Percentiles rank a stretch among this genome's conserved stretches.
Conservation (phyloP, 2,329 filamentous ascomycete genomes). For the Nothomitra cinnamomea region DNA sequence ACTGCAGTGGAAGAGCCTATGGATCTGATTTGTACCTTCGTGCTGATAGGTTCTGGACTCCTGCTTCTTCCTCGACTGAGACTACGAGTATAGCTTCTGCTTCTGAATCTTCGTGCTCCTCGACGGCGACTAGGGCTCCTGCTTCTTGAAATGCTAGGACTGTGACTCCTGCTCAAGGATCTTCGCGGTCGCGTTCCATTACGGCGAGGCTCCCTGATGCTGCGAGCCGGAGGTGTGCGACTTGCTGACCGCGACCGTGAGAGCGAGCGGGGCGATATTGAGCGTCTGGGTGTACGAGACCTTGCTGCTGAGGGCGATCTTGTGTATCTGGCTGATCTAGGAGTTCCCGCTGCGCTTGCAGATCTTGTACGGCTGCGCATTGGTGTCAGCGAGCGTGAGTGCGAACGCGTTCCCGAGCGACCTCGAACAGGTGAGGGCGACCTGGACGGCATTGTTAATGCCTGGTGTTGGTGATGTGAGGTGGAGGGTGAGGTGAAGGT, state of each 20-base stretch:
- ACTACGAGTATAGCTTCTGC: slow-evolving; percentile 20
- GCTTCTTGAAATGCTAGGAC: slow-evolving; percentile 4
- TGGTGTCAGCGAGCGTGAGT: neutral
- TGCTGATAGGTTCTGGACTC: slow-evolving; percentile 19
- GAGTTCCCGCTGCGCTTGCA: neutral
- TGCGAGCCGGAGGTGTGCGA: slow-evolving; percentile 10
- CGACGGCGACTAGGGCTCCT: slow-evolving; percentile 11
- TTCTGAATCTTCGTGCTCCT: slow-evolving; percentile 8
- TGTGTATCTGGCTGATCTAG: neutral
- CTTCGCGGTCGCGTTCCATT: slow-evolving; percentile 21
- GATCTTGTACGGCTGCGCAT: neutral
- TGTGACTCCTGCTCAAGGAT: slow-evolving; percentile 7
- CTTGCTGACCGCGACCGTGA: slow-evolving; percentile 19
- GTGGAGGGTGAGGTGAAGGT: neutral
- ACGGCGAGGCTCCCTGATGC: slow-evolving; percentile 13
- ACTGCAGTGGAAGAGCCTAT: neutral
- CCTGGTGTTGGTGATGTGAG: neutral
- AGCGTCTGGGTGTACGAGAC: slow-evolving; percentile 20
- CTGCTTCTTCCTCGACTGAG: slow-evolving; percentile 16
- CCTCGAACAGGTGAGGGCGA: neutral
- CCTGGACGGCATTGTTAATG: slow-evolving; percentile 2
- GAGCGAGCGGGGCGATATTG: slow-evolving; percentile 21
- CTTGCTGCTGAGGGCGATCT: neutral
- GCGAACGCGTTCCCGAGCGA: neutral
- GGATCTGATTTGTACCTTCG: slow-evolving; percentile 18